Conservation (phyloP, 257 asterid genomes). For the Penstemon eatonii region DNA sequence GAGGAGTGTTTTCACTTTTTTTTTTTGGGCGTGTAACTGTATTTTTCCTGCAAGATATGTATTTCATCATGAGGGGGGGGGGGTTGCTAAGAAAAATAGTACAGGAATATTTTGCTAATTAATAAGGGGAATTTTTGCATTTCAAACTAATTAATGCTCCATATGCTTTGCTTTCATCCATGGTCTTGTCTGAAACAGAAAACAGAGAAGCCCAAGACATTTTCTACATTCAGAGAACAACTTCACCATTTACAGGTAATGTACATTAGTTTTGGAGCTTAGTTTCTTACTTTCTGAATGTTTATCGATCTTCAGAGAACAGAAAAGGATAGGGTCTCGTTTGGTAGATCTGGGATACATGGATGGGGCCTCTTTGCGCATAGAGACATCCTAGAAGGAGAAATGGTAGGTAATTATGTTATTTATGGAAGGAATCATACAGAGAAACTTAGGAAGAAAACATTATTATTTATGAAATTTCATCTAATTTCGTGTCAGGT, state of each 20-base stretch:
- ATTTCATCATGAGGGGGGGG: too few relatives aligned
- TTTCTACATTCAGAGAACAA: conserved; percentile 83
- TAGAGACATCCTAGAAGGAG: conserved; percentile 85
- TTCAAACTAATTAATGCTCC: neutral
- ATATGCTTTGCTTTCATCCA: neutral
- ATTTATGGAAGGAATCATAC: neutral
- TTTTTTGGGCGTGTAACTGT: too few relatives aligned
- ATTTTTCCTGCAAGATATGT: too few relatives aligned
- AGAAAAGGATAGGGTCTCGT: conserved; percentile 89
- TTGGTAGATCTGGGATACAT: conserved; percentile 96
- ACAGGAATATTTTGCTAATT: too few relatives aligned
- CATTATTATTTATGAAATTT: conserved; percentile 9
- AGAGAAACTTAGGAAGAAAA: conserved; percentile 3
- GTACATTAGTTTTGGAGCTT: conserved; percentile 23
- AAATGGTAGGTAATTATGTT: conserved; percentile 80
- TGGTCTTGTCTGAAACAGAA: conserved; percentile 49
- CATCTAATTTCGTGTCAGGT: conserved; percentile 52
- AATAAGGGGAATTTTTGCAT: neutral
- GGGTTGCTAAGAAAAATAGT: too few relatives aligned
- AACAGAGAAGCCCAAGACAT: conserved; percentile 59
- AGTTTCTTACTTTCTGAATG: conserved; percentile 27
- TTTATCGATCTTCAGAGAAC: conserved; percentile 60
- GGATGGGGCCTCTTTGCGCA: conserved; percentile 99
- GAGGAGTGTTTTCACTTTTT: too few relatives aligned
- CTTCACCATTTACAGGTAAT: conserved; percentile 90